Percentiles rank a stretch among this genome's conserved stretches.
Conservation (phyloP, 331 rosid species). For the Saraca asoca region DNA sequence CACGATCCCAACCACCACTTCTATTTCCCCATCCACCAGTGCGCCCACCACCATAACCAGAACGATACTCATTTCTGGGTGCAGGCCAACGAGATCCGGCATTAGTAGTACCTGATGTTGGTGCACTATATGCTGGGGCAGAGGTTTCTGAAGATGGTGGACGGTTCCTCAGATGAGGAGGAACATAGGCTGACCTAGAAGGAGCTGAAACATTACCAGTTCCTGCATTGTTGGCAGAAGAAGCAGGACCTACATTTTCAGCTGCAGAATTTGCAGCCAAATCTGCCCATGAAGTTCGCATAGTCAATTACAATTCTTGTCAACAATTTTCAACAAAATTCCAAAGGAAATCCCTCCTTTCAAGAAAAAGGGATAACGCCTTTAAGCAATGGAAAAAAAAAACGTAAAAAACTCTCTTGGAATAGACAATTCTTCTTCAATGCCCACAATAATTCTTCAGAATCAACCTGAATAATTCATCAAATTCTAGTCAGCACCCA, state of each 20-base stretch:
- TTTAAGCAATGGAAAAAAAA: slow-evolving; percentile 11
- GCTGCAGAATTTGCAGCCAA: slow-evolving; percentile 82
- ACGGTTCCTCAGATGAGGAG: slow-evolving; percentile 86
- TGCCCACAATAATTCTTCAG: slow-evolving; percentile 19
- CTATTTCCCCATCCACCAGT: slow-evolving; percentile 52
- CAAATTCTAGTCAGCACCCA: slow-evolving; percentile 24
- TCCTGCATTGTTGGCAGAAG: slow-evolving; percentile 45
- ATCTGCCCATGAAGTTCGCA: slow-evolving; percentile 95
- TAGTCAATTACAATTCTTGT: slow-evolving; percentile 45
- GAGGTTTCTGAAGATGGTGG: slow-evolving; percentile 45
- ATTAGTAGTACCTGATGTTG: slow-evolving; percentile 37
- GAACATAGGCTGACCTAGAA: slow-evolving; percentile 61
- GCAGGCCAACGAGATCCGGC: slow-evolving; percentile 52
- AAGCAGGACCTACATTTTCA: slow-evolving; percentile 57
- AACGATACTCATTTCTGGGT: slow-evolving; percentile 54
- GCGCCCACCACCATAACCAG: slow-evolving; percentile 51
- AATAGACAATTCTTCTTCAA: slow-evolving; percentile 7
- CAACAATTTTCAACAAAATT: slow-evolving; percentile 19
- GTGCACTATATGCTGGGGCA: slow-evolving; percentile 44
- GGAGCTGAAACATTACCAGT: slow-evolving; percentile 40
- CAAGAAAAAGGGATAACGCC: slow-evolving; percentile 18
- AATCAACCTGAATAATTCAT: slow-evolving; percentile 28
- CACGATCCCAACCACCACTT: slow-evolving; percentile 64
- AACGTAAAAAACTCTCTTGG: neutral
- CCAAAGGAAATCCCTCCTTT: slow-evolving; percentile 30